Evolutionary conservation across 2,329 filamentous ascomycete species (phyloP), one percentile per base, ranked within the genome.

Genomic region (Cladophialophora carrionii): DNA sequence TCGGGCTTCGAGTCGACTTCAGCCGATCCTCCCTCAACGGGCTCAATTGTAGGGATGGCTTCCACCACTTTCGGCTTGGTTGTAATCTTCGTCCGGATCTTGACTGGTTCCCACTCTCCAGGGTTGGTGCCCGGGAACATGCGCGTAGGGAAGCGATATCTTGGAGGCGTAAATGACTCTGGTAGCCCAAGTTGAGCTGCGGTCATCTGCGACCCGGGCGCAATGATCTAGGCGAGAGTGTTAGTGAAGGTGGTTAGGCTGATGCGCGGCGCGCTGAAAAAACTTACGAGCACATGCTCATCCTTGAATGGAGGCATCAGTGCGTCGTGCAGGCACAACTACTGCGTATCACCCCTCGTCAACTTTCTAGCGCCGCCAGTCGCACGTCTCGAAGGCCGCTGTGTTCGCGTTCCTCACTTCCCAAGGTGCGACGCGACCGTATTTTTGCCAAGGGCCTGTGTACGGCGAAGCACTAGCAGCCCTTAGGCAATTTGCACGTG

Each of bases 121-220:
- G 85, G 84, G 74, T 96, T 92, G 71, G 88, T 87, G 60, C 83
- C 87, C 1, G 84, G 84, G 73, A 98, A 99, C 92, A 99, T 96
- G 81, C 95, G 90, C 78, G 94, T 97, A 34, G 90, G 88, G 71
- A 98, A 86, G 71, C 92, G 90, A 76, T 91, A 86, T 68, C 88
- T 85, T n/a, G 95, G 92, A 51, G 92, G 93, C 41, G 93, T 96
- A 77, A 98, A 89, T n/a, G 87, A 88, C 81, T 97, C 93, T 72
- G 88, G 88, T 72, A 95, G 89, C 58, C 93, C 93, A 48, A 96
- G 85, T 84, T 96, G 92, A 71, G 92, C 93, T 80, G 96, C 87
- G 65, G 92, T 96, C 70, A 89, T 94, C 79, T 90, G 88, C 76
- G 92, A 96, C 75, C 93, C 93, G 59, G 83, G 83, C 72, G 81